phyloP scores from a whole-genome alignment of 2,329 filamentous ascomycete genomes.

The Hymenotorrendiella dingleyae region DNA sequence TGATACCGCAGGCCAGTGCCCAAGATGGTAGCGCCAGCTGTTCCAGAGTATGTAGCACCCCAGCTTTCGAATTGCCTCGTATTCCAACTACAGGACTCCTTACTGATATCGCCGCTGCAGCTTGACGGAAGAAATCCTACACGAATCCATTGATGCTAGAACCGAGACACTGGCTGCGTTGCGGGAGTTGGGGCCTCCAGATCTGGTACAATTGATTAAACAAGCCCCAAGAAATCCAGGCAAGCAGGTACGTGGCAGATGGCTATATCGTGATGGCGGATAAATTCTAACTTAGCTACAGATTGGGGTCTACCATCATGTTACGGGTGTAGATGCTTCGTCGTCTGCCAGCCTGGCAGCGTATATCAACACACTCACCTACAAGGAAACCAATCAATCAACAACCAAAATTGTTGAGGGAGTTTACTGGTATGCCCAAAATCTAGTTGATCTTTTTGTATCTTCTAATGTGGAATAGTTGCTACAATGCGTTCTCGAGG shows the following conservation, averaged over 20 bases:
- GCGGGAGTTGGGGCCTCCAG: constrained; percentile 90
- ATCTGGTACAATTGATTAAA: constrained; percentile 92
- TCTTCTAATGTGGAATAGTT: constrained; percentile 43
- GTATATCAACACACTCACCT: constrained; percentile 96
- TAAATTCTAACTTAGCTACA: constrained; percentile 34
- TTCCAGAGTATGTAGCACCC: constrained; percentile 60
- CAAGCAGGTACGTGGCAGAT: constrained; percentile 43
- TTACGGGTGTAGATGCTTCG: constrained; percentile 93
- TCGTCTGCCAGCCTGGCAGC: constrained; percentile 94
- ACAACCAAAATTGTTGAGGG: constrained; percentile 83
- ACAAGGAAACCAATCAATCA: constrained; percentile 75
- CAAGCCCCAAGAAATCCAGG: constrained; percentile 51
- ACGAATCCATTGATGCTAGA: constrained; percentile 86
- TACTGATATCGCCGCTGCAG: constrained; percentile 41
- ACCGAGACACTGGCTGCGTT: constrained; percentile 82
- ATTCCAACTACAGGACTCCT: background rate
- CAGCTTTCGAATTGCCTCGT: background rate
- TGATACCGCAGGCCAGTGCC: no score
- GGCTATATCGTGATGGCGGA: background rate
- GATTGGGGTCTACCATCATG: constrained; percentile 95
- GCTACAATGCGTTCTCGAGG: constrained; percentile 98
- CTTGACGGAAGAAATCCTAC: constrained; percentile 87
- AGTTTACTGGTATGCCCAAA: constrained; percentile 70
- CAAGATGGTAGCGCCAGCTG: constrained; percentile 51
- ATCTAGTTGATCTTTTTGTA: no score